phyloP scores from a whole-genome alignment of 106 monocot species.

The Dendrobium huoshanense region DNA sequence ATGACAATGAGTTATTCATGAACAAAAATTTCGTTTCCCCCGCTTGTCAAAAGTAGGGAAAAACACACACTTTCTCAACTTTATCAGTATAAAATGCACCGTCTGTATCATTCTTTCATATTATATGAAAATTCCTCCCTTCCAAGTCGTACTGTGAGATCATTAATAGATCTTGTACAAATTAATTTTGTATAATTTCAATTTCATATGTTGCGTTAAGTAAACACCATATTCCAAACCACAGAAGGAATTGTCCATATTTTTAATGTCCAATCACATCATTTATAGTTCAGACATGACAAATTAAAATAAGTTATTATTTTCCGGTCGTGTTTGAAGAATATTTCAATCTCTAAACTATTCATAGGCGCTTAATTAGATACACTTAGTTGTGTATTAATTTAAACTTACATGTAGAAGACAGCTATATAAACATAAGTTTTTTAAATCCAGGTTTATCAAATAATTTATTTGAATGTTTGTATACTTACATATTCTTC shows the following conservation, averaged over 20 bases:
- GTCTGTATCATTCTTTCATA: not conserved
- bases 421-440: too few relatives aligned
- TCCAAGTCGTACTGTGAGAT: not conserved
- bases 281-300: not conserved
- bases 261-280: not conserved
- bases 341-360: too few relatives aligned
- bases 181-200: not conserved
- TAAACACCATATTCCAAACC: not conserved
- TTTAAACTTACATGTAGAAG: too few relatives aligned
- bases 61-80: not conserved
- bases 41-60: not conserved
- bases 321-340: not conserved
- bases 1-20: not conserved
- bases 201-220: not conserved
- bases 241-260: not conserved
- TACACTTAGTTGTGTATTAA: too few relatives aligned
- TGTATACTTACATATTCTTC: too few relatives aligned
- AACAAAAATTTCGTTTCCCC: not conserved
- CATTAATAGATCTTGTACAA: not conserved
- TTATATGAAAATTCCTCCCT: not conserved
- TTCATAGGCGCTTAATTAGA: too few relatives aligned
- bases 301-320: not conserved
- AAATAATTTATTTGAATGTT: too few relatives aligned
- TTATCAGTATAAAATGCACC: too few relatives aligned
- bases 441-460: too few relatives aligned